Base-by-base conservation (phyloP, 768 basidiomycete genomes). In the Macrolepiota fuliginosa region DNA sequence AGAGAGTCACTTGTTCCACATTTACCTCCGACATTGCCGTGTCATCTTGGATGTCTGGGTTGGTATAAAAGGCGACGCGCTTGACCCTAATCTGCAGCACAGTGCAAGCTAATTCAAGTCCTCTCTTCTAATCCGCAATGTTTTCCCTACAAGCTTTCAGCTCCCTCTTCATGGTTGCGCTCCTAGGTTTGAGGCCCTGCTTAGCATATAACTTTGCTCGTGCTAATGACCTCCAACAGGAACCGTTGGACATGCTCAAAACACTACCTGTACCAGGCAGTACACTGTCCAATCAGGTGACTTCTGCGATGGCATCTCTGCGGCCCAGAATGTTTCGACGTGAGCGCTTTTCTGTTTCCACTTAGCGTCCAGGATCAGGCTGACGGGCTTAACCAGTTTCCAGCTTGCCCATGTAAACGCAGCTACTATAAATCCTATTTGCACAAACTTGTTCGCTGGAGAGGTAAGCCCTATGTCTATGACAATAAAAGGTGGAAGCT, bases 301-400 rank as follows among this genome's bases (percentile, higher is more conserved):
- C 69, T 83, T 78, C 61, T 89, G 87, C 71, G 79, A 85, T 68
- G 70, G 64, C 35, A 87, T 87, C 68, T 84, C 80, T n/a, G 76
- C 76, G 4, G 71, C 73, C 2, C 68, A 80, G 60, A 76, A 76
- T 62, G 79, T 76, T 32, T 83, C 83, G 4, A 81, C 81, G 76
- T 87, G 68, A 65, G 76, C 67, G 58, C 47, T 32, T 19, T 27
- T 45, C 40, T 49, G 40, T 17, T 24, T 57, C 29, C 29, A 29
- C 10, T 54, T 0, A 29, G 29, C 9, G 12, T 25, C 19, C 49
- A 37, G 35, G 46, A 49, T 49, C 53, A 27, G 55, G 19, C 27
- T 29, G 15, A 47, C 29, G 40, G 36, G 6, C 39, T 25, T 17
- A 22, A 35, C 53, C 62, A 85, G 85, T 0, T 86, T 78, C 74